A percentile compares a stretch with the other conserved stretches of the same genome.
phyloP scores from a whole-genome alignment of 2,329 filamentous ascomycete genomes.

The Eutypa lata region DNA sequence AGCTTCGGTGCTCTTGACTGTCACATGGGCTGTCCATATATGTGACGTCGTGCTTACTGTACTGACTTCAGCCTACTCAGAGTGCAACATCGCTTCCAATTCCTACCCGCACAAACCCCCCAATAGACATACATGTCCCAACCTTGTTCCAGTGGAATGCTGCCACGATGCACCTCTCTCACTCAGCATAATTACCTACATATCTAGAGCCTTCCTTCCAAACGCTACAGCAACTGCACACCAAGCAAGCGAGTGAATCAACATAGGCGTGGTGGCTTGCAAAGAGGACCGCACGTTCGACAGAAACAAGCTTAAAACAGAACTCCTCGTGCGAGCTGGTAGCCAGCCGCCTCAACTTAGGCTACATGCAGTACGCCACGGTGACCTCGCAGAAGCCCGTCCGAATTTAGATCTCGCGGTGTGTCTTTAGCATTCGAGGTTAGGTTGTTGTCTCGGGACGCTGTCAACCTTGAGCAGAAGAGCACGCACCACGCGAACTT shows the following conservation, averaged over 20 bases:
- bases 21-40: neutral
- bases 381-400: neutral
- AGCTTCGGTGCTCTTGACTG: neutral
- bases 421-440: neutral
- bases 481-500: too few species aligned
- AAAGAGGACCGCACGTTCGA: neutral
- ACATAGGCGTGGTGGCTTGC: neutral
- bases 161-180: too few species aligned
- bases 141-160: too few species aligned
- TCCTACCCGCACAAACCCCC: too few species aligned
- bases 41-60: neutral
- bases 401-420: neutral
- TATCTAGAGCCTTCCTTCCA: too few species aligned
- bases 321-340: neutral
- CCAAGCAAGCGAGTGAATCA: neutral
- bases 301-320: neutral
- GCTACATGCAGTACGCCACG: neutral
- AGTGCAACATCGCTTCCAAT: neutral
- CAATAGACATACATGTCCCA: neutral
- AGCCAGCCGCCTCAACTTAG: neutral
- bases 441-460: neutral
- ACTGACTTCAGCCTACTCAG: neutral
- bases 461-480: neutral
- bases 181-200: too few species aligned
- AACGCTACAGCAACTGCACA: neutral